Evolutionary conservation across 176 grass and related monocot species (phyloP), one percentile per base, ranked within the genome.

Genomic region (Carex scoparia): DNA sequence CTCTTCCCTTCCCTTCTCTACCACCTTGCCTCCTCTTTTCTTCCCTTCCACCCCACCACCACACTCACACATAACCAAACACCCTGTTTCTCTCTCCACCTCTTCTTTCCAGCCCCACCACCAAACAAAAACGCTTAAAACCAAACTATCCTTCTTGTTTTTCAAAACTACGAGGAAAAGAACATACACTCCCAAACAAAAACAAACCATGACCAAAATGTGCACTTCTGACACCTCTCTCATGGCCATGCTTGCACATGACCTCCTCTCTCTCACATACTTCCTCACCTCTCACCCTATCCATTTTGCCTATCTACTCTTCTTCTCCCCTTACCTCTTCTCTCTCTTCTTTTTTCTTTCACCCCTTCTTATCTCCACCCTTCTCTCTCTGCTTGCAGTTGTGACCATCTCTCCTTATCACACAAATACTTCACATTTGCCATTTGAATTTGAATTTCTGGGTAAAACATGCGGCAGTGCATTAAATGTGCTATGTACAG

Each of bases 281-380:
- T 94, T 95, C 90, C 83, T 95, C 8, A 86, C 84, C 35, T 87
- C 91, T 7, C 90, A 95, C 78, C 91, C 93, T 54, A 71, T 99
- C 59, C 90, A 94, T 71, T 90, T 89, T 30, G 88, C 92, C 49
- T 99, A 99, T 84, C 46, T 89, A 30, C 66, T 95, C 58, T 87
- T 99, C 91, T 94, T 92, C 87, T 88, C 86, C 19, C 91, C 91
- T 69, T 80, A 88, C 78, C 69, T 99, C 16, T 32, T 86, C 78
- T 30, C 81, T 7, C 55, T 95, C 12, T 79, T 88, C 12, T 69
- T 72, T 12, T 99, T 95, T 83, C 89, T 99, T 87, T 88, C 31
- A 16, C 93, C 93, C 2, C 93, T 99, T 59, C 93, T 99, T 76
- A 35, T 76, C 42, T 95, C 96, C 77, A 99, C 96, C 3, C 55